phyloP scores from a whole-genome alignment of 371 early-diverging fungal species.

The Mucor mucedo region DNA sequence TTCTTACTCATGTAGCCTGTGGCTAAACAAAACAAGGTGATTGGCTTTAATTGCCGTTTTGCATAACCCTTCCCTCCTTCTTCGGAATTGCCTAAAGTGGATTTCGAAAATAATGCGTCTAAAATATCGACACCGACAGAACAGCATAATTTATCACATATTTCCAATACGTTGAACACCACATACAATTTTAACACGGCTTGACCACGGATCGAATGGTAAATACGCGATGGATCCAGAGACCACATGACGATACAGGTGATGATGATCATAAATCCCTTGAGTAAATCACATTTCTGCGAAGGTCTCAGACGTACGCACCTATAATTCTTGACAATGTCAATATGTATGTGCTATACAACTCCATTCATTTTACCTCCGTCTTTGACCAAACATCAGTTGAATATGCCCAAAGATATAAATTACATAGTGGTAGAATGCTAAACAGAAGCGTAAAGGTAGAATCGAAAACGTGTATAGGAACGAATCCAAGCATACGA shows the following conservation, averaged over 20 bases:
- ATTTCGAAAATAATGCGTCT: slow-evolving; percentile 85
- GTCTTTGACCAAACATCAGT: slow-evolving; percentile 27
- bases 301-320: slow-evolving; percentile 67
- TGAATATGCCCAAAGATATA: slow-evolving; percentile 23
- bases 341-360: neutral
- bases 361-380: slow-evolving; percentile 22
- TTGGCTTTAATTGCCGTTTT: slow-evolving; percentile 56
- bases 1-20: slow-evolving; percentile 76
- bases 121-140: slow-evolving; percentile 94
- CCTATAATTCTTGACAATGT: slow-evolving; percentile 11
- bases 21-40: slow-evolving; percentile 74
- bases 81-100: slow-evolving; percentile 54
- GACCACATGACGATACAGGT: slow-evolving; percentile 76
- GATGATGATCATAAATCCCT: slow-evolving; percentile 75
- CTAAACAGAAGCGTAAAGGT: slow-evolving; percentile 84
- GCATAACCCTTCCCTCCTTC: slow-evolving; percentile 30
- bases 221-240: slow-evolving; percentile 88
- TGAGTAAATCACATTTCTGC: slow-evolving; percentile 87
- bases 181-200: slow-evolving; percentile 96
- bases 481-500: slow-evolving; percentile 94
- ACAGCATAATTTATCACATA: slow-evolving; percentile 90
- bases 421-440: slow-evolving; percentile 51
- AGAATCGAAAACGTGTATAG: slow-evolving; percentile 92
- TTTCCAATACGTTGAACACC: slow-evolving; percentile 95
- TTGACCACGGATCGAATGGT: slow-evolving; percentile 96